Percentiles rank a stretch among this genome's conserved stretches.
Evolutionary conservation across 1,284 basidiomycete species (phyloP).

Genomic region (Ganoderma resinaceum): DNA sequence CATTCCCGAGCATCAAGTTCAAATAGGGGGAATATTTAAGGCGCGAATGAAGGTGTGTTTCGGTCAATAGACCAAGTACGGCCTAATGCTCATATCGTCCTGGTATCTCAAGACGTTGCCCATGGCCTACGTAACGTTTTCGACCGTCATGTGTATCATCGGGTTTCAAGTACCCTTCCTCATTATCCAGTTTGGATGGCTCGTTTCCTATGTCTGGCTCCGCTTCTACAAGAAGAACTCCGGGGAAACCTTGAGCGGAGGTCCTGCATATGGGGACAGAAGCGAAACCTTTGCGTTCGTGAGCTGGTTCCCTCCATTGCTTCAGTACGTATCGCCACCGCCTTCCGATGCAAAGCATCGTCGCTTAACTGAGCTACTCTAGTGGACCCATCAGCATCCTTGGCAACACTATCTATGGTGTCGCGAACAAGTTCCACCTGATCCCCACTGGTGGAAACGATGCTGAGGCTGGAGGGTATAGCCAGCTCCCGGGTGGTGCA

Average conservation of each 20-base stretch:
- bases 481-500: conserved; percentile 82
- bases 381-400: conserved; percentile 74
- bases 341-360: conserved; percentile 42
- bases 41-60: conserved; percentile 85
- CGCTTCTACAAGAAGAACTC: conserved; percentile 93
- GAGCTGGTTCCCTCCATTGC: conserved; percentile 95
- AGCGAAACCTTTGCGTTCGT: conserved; percentile 97
- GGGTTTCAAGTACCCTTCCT: conserved; percentile 96
- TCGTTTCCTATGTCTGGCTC: conserved; percentile 93
- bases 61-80: conserved; percentile 16
- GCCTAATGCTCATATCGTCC: neutral
- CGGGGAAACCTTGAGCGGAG: conserved; percentile 63
- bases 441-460: conserved; percentile 75
- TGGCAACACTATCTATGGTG: conserved; percentile 72
- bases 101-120: conserved; percentile 72
- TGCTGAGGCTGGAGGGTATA: conserved; percentile 77
- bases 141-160: conserved; percentile 87
- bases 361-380: neutral
- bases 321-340: conserved; percentile 67
- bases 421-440: conserved; percentile 80
- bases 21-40: conserved; percentile 87
- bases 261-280: conserved; percentile 83
- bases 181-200: conserved; percentile 98
- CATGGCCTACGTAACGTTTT: conserved; percentile 92
- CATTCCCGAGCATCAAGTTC: conserved; percentile 97